Evolutionary conservation across 2,329 filamentous ascomycete species (phyloP).

Genomic region (Rhynchosporium agropyri): DNA sequence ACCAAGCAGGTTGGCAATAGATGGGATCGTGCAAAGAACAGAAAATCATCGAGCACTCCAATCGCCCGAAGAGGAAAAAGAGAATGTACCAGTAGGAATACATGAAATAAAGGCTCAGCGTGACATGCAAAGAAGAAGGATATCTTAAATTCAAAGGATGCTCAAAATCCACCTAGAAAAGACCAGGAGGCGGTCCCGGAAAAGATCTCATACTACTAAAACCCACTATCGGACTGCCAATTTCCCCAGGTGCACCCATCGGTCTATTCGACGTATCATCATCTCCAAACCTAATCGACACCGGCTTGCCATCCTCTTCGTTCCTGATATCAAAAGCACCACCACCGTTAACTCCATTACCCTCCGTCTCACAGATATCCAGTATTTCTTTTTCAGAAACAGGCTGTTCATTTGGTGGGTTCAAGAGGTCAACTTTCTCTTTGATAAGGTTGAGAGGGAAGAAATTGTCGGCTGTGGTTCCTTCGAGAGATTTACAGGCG

Average conservation of each 20-base stretch:
- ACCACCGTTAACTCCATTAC: slow-evolving; percentile 82
- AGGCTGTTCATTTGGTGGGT: slow-evolving; percentile 50
- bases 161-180: slow-evolving; percentile 25
- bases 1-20: too few relatives aligned
- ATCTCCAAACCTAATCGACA: slow-evolving; percentile 57
- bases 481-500: slow-evolving; percentile 68
- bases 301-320: slow-evolving; percentile 34
- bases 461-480: slow-evolving; percentile 61
- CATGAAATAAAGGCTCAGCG: not conserved
- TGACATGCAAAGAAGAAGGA: slow-evolving; percentile 3
- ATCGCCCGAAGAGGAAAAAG: too few relatives aligned
- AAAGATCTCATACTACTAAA: slow-evolving; percentile 37
- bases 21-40: too few relatives aligned
- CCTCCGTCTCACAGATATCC: slow-evolving; percentile 84
- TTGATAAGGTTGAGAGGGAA: slow-evolving; percentile 69
- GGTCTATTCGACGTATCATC: slow-evolving; percentile 49
- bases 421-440: slow-evolving; percentile 62
- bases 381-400: slow-evolving; percentile 70
- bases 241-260: slow-evolving; percentile 65
- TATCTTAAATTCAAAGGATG: not conserved
- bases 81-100: too few relatives aligned
- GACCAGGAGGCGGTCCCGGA: slow-evolving; percentile 35
- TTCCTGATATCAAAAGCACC: slow-evolving; percentile 71
- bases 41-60: too few relatives aligned
- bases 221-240: slow-evolving; percentile 65